Evolutionary conservation across 768 basidiomycete species (phyloP).

Genomic region (Panellus pusillus): DNA sequence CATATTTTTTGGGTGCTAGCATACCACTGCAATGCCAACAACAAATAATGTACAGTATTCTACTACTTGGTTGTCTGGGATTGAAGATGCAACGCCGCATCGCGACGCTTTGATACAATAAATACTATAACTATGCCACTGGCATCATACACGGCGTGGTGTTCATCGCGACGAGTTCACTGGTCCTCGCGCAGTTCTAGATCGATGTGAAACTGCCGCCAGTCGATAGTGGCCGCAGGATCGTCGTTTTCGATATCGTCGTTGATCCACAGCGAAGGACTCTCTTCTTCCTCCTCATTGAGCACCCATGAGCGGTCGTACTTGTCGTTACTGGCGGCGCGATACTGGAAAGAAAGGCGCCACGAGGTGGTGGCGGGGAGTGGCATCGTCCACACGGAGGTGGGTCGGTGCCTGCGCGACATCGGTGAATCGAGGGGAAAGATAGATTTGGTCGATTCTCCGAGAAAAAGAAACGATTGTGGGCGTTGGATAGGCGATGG

Average conservation of each 20-base stretch:
- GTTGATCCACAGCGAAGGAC: constrained; percentile 21
- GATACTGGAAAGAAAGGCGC: constrained; percentile 33
- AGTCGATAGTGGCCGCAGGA: constrained; percentile 47
- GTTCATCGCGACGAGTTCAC: too few species aligned
- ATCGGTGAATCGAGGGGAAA: constrained; percentile 24
- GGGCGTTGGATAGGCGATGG: constrained; percentile 12
- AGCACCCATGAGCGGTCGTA: constrained; percentile 38
- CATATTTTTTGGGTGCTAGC: too few species aligned
- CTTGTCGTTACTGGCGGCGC: constrained; percentile 29
- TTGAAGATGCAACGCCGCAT: too few species aligned
- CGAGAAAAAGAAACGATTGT: constrained; percentile 30
- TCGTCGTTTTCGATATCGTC: constrained; percentile 32
- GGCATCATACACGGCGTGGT: too few species aligned
- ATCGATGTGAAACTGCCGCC: constrained; percentile 58
- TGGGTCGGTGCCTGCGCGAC: constrained; percentile 27
- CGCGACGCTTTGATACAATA: too few species aligned
- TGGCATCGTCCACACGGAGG: constrained; percentile 34
- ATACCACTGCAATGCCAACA: too few species aligned
- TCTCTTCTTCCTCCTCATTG: constrained; percentile 37
- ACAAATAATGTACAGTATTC: too few species aligned
- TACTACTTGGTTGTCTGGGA: too few species aligned
- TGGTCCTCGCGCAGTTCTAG: too few species aligned
- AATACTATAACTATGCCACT: too few species aligned
- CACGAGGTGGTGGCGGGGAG: constrained; percentile 31
- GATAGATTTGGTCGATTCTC: constrained; percentile 17